A percentile compares a stretch with the other conserved stretches of the same genome.
These are phyloP conservation scores for Pseudozyma pruni DNA, from an alignment of 1,284 basidiomycete genomes.

Conservation along the genomic window DNA sequence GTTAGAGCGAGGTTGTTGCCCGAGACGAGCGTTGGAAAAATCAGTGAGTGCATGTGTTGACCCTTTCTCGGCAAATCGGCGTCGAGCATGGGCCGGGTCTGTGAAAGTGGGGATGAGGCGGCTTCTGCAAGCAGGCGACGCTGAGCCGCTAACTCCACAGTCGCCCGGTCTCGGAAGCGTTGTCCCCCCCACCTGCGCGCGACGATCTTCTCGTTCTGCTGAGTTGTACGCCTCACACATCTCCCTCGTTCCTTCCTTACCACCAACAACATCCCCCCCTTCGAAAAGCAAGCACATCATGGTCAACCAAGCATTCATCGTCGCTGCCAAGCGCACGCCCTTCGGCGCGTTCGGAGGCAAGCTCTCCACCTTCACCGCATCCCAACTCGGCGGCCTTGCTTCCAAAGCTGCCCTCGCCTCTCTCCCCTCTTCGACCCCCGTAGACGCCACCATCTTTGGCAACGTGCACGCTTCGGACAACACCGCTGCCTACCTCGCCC, in stretches of 20 bases:
- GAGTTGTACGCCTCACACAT: not conserved
- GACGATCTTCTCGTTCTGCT: no score
- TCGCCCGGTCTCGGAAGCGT: no score
- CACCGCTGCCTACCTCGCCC: slow-evolving; percentile 89
- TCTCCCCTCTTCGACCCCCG: slow-evolving; percentile 68
- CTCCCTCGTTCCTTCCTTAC: not conserved
- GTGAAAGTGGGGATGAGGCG: slow-evolving; percentile 1
- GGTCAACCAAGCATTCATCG: slow-evolving; percentile 66
- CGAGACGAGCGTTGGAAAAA: not conserved
- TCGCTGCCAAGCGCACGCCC: slow-evolving; percentile 71
- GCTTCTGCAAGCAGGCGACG: not conserved
- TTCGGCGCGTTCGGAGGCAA: slow-evolving; percentile 73
- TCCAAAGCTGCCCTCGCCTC: slow-evolving; percentile 72
- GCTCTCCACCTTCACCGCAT: slow-evolving; percentile 57
- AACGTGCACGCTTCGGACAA: slow-evolving; percentile 62
- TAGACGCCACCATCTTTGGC: slow-evolving; percentile 69
- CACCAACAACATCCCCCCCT: not conserved
- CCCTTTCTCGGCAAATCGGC: slow-evolving; percentile 4
- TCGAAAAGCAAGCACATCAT: no score
- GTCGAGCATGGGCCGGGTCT: not conserved
- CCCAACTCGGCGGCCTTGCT: slow-evolving; percentile 71
- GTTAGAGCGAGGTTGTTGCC: not conserved
- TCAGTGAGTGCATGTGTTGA: not conserved
- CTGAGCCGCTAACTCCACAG: not conserved
- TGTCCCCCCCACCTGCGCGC: no score